A percentile compares a stretch with the other conserved stretches of the same genome.
phyloP scores from a whole-genome alignment of 495 filamentous ascomycete species.

The Penicillium chermesinum region DNA sequence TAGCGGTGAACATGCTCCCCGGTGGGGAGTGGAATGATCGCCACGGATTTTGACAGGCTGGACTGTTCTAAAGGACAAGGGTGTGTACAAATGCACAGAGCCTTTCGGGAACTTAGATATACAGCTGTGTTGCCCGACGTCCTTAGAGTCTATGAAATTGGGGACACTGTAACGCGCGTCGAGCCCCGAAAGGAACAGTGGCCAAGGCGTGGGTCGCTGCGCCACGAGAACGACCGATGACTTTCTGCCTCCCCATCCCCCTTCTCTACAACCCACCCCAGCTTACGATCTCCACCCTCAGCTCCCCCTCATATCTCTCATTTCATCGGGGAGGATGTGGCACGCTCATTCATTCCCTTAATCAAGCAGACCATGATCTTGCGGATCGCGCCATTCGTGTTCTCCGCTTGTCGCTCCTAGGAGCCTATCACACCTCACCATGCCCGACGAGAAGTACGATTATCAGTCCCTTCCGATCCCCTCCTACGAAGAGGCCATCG shows the following conservation, averaged over 20 bases:
- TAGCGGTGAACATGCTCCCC: not conserved
- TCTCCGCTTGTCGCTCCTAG: constrained; percentile 30
- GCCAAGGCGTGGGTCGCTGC: constrained; percentile 12
- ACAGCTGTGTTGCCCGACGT: not conserved
- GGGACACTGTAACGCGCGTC: not conserved
- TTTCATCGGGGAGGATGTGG: constrained; percentile 29
- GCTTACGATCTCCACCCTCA: too few species aligned
- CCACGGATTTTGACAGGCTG: not conserved
- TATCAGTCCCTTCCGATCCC: constrained; percentile 79
- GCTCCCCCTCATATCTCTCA: not conserved
- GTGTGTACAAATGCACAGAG: too few species aligned
- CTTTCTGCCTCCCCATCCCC: constrained; percentile 5
- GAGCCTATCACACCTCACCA: constrained; percentile 35
- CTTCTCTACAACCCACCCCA: constrained; percentile 8
- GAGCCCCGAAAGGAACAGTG: not conserved
- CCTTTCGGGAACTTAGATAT: too few species aligned
- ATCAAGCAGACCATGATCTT: constrained; percentile 41
- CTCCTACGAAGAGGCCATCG: constrained; percentile 87
- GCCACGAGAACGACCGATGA: constrained; percentile 10
- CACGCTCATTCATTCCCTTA: constrained; percentile 27
- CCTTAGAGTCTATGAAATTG: not conserved
- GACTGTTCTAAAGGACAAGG: too few species aligned
- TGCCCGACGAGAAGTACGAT: constrained; percentile 56
- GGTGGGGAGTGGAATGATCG: not conserved
- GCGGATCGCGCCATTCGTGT: constrained; percentile 26